phyloP scores from a whole-genome alignment of 139 green algal genomes.

The Volvox africanus region DNA sequence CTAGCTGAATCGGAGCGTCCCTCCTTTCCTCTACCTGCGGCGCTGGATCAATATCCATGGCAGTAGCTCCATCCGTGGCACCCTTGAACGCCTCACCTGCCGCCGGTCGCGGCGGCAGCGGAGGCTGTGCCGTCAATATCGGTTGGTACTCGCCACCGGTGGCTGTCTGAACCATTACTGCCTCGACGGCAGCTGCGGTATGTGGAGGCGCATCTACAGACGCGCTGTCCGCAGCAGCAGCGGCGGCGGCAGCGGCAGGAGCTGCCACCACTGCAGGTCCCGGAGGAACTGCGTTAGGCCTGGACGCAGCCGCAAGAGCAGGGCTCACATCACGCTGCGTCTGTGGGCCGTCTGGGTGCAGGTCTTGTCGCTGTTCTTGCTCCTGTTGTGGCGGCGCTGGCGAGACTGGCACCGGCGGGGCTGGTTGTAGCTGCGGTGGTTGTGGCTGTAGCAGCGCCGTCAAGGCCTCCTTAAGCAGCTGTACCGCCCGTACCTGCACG shows the following conservation, averaged over 20 bases:
- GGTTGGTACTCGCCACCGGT: too few relatives aligned
- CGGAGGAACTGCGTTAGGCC: neutral
- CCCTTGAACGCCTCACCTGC: too few relatives aligned
- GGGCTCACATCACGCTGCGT: neutral
- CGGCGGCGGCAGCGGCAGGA: too few relatives aligned
- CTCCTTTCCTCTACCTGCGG: neutral
- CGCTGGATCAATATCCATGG: neutral
- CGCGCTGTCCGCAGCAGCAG: too few relatives aligned
- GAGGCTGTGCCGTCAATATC: too few relatives aligned
- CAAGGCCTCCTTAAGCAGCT: slow-evolving; percentile 8
- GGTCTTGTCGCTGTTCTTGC: too few relatives aligned
- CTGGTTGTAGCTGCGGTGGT: too few relatives aligned
- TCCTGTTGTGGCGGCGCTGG: neutral
- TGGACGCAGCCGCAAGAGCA: neutral
- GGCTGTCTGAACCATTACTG: too few relatives aligned
- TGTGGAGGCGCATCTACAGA: too few relatives aligned
- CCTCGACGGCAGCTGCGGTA: too few relatives aligned
- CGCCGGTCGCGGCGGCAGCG: neutral
- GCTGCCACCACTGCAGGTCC: neutral
- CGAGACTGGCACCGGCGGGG: neutral
- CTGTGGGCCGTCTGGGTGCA: neutral
- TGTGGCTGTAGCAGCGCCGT: neutral
- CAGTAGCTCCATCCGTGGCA: neutral
- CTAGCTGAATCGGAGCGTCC: neutral
- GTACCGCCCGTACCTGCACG: slow-evolving; percentile 1